Percentiles rank a stretch among this genome's conserved stretches.
Conservation (phyloP, 805 yeast genomes). For the Candida wancherniae region DNA sequence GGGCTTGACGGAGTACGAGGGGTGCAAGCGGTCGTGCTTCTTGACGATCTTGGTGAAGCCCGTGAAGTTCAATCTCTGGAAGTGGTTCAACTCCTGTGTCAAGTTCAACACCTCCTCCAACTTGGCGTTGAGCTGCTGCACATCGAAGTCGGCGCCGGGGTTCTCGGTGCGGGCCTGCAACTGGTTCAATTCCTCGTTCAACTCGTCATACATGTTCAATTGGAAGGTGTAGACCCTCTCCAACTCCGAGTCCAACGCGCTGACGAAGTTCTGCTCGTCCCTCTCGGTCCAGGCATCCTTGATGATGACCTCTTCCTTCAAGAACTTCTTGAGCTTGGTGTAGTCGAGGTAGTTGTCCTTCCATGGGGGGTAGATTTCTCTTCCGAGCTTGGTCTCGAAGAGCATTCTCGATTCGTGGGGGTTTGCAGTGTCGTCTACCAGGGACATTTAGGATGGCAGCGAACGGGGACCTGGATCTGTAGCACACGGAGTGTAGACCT, state of each 20-base stretch:
- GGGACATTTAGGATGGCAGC: background rate
- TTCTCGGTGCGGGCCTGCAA: slow-evolving; percentile 56
- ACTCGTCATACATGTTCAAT: slow-evolving; percentile 57
- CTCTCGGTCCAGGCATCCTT: slow-evolving; percentile 57
- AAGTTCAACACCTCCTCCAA: slow-evolving; percentile 69
- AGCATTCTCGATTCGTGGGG: slow-evolving; percentile 48
- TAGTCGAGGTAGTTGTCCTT: slow-evolving; percentile 65
- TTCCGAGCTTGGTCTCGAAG: slow-evolving; percentile 77
- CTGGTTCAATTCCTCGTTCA: slow-evolving; percentile 58
- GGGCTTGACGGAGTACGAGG: slow-evolving; percentile 85
- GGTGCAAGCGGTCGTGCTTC: slow-evolving; percentile 90
- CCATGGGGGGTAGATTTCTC: slow-evolving; percentile 89
- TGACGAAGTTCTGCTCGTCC: slow-evolving; percentile 68
- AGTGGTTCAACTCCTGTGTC: slow-evolving; percentile 84
- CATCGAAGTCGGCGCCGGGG: slow-evolving; percentile 43
- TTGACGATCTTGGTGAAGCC: slow-evolving; percentile 93
- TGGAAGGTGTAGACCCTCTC: slow-evolving; percentile 78
- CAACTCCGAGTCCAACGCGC: slow-evolving; percentile 60
- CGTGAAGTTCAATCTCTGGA: slow-evolving; percentile 87
- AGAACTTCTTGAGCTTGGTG: slow-evolving; percentile 56
- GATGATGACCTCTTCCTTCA: slow-evolving; percentile 60
- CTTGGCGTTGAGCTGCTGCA: slow-evolving; percentile 55
- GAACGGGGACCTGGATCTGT: no score
- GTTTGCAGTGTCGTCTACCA: background rate
- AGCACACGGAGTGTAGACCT: no score